A percentile compares a stretch with the other conserved stretches of the same genome.
These are phyloP conservation scores for Turnera subulata DNA, from an alignment of 345 rosid genomes.

Conservation along the genomic window DNA sequence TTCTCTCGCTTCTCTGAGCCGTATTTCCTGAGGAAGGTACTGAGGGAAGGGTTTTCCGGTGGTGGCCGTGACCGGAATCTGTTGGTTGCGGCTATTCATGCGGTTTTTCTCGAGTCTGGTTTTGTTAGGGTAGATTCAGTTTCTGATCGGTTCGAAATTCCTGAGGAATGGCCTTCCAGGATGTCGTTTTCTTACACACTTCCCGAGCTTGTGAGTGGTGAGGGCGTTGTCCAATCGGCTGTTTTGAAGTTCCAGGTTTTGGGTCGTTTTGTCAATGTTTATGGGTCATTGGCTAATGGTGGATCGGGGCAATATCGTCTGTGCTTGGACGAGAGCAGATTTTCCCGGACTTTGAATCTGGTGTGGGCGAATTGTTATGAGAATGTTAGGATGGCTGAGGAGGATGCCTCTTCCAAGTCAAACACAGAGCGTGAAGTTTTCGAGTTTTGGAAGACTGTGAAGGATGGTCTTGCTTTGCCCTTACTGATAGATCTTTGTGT, in stretches of 20 bases:
- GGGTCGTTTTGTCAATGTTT: conserved; percentile 46
- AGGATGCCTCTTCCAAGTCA: background rate
- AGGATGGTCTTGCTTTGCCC: conserved; percentile 18
- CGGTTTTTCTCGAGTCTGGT: conserved; percentile 69
- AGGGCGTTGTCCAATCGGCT: conserved; percentile 27
- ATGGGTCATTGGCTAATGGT: conserved; percentile 42
- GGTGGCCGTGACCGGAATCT: conserved; percentile 33
- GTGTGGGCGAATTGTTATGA: conserved; percentile 27
- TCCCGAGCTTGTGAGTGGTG: conserved; percentile 35
- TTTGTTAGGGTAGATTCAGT: conserved; percentile 42
- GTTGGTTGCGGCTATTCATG: conserved; percentile 55
- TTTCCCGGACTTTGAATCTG: conserved; percentile 34
- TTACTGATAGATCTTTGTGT: conserved; percentile 16
- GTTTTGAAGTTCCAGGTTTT: conserved; percentile 45
- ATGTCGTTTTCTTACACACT: conserved; percentile 53
- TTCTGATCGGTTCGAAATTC: conserved; percentile 42
- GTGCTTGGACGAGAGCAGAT: conserved; percentile 40
- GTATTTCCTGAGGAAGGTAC: conserved; percentile 49
- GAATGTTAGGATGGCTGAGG: background rate
- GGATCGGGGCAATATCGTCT: conserved; percentile 31
- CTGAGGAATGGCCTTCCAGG: conserved; percentile 36
- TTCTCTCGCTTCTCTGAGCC: conserved; percentile 39
- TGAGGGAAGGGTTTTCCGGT: conserved; percentile 45
- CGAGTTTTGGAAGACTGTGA: conserved; percentile 22
- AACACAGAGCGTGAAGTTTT: conserved; percentile 12